Conservation (phyloP, 108 stramenopile species). For the Skeletonema costatum region DNA sequence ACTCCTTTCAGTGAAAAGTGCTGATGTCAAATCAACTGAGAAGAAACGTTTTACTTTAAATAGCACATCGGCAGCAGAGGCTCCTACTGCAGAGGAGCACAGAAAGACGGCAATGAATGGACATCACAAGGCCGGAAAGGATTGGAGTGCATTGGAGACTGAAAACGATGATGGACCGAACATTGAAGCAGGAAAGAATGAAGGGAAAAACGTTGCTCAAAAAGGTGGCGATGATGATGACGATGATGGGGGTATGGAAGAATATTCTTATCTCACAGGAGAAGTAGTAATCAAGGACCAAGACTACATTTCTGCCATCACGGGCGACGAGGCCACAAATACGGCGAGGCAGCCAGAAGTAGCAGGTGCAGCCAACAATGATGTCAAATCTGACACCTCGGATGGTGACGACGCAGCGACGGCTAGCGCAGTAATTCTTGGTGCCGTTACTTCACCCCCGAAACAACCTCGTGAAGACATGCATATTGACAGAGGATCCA, state of each 20-base stretch:
- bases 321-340: conserved; percentile 36
- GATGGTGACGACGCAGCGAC: conserved; percentile 17
- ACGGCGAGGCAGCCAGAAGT: background rate
- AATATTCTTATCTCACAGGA: conserved; percentile 38
- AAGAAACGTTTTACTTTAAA: conserved; percentile 25
- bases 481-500: background rate
- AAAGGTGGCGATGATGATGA: conserved; percentile 35
- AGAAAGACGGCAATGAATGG: background rate
- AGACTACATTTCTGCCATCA: conserved; percentile 30
- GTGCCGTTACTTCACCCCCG: conserved; percentile 8
- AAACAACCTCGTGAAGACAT: background rate
- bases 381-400: background rate
- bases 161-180: background rate
- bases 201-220: background rate
- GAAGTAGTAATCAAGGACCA: conserved; percentile 36
- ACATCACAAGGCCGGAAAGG: conserved; percentile 16
- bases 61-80: conserved; percentile 28
- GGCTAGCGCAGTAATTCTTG: conserved; percentile 13
- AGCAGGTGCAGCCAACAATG: background rate
- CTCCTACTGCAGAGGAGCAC: conserved; percentile 19
- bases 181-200: background rate
- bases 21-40: conserved; percentile 22
- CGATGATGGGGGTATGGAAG: conserved; percentile 41
- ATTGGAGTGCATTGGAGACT: conserved; percentile 24
- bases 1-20: conserved; percentile 28